Evolutionary conservation across 139 green algal genomes (phyloP).

Genomic region (Limnomonas spitsbergensis): DNA sequence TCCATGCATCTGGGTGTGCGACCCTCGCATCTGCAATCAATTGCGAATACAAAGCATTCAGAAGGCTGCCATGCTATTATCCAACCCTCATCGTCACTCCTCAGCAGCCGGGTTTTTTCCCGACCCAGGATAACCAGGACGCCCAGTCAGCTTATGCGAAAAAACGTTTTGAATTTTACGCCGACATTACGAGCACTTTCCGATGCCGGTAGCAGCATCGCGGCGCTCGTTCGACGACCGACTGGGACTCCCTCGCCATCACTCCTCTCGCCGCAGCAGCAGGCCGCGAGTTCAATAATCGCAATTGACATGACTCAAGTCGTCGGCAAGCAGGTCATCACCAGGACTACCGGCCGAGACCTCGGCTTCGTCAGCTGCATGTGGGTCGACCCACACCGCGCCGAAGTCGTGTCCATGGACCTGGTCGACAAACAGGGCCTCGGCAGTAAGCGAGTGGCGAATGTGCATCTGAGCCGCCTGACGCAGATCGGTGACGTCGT

Average conservation of each 20-base stretch:
- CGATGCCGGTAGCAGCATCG: no score
- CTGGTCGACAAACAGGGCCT: slow-evolving; percentile 45
- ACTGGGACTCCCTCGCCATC: not conserved
- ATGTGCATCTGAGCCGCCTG: slow-evolving; percentile 56
- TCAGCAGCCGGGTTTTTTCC: no score
- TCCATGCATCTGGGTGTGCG: no score
- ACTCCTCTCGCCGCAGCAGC: not conserved
- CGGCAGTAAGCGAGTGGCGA: slow-evolving; percentile 24
- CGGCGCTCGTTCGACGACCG: not conserved
- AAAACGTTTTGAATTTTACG: no score
- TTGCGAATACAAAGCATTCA: no score
- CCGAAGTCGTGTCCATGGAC: slow-evolving; percentile 63
- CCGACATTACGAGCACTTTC: no score
- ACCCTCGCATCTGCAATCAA: no score
- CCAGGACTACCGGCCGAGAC: slow-evolving; percentile 50
- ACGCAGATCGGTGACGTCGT: slow-evolving; percentile 74
- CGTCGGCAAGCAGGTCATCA: slow-evolving; percentile 57
- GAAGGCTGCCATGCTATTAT: no score
- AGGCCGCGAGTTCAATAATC: no score
- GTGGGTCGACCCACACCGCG: slow-evolving; percentile 58
- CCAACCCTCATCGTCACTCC: no score
- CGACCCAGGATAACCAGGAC: no score
- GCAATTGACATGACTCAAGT: slow-evolving; percentile 34
- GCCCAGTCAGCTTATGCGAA: no score
- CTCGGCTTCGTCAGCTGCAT: slow-evolving; percentile 60